Percentiles rank a stretch among this genome's conserved stretches.
phyloP scores from a whole-genome alignment of 148 eudicot genomes.

The Cornus kousa region DNA sequence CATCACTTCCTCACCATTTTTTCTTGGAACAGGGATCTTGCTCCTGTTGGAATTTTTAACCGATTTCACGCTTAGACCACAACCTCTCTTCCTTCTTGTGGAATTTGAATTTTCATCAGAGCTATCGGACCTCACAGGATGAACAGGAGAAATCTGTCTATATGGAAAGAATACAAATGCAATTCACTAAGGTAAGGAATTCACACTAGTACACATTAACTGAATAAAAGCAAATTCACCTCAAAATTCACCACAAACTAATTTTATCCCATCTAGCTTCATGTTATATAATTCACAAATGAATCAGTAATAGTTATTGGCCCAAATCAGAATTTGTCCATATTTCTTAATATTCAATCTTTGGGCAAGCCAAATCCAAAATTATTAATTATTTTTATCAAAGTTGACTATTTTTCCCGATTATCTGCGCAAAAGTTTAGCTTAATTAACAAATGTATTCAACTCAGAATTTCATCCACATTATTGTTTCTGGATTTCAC shows the following conservation, averaged over 20 bases:
- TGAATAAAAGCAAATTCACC: not conserved
- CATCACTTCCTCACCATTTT: conserved; percentile 9
- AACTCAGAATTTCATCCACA: not conserved
- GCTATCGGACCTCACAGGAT: conserved; percentile 31
- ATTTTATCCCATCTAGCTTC: not conserved
- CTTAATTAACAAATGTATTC: not conserved
- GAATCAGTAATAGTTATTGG: not conserved
- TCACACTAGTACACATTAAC: not conserved
- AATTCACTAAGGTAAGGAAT: not conserved
- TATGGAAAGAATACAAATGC: conserved; percentile 7
- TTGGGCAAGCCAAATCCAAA: not conserved
- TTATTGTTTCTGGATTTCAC: not conserved
- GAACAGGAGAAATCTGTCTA: conserved; percentile 49
- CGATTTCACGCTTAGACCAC: conserved; percentile 8
- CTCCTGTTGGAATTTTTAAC: conserved; percentile 21
- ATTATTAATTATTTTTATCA: not conserved
- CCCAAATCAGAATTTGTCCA: not conserved
- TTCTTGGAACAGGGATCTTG: conserved; percentile 15
- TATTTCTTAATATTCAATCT: not conserved
- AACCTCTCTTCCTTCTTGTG: conserved; percentile 25
- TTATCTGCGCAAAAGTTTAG: not conserved
- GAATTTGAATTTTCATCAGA: conserved; percentile 38
- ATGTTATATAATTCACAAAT: not conserved
- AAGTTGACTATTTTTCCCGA: no score
- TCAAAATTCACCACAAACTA: not conserved